Conservation (phyloP, 2,329 filamentous ascomycete genomes). For the Fusarium gaditjirri region DNA sequence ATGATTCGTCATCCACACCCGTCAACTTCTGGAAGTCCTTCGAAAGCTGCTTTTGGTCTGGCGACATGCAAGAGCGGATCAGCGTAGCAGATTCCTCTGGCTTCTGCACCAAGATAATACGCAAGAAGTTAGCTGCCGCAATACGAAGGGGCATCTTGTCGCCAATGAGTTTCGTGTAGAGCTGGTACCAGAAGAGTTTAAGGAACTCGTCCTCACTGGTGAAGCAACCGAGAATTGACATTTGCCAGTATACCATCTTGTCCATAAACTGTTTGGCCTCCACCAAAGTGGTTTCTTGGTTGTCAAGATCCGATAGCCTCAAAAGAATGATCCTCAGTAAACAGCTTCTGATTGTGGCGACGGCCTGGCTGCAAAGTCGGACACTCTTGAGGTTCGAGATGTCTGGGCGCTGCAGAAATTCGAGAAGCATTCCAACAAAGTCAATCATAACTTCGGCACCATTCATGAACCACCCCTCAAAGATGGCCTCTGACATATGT, state of each 20-base stretch:
- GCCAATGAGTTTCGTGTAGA: slow-evolving; percentile 89
- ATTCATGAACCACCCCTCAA: slow-evolving; percentile 96
- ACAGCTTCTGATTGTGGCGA: slow-evolving; percentile 78
- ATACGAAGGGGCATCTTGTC: slow-evolving; percentile 73
- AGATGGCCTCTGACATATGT: slow-evolving; percentile 89
- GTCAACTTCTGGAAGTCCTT: slow-evolving; percentile 85
- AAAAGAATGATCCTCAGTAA: slow-evolving; percentile 84
- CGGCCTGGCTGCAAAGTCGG: slow-evolving; percentile 87
- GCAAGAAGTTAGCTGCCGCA: slow-evolving; percentile 84
- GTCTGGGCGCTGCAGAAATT: slow-evolving; percentile 89
- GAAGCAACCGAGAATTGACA: slow-evolving; percentile 82
- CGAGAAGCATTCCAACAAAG: slow-evolving; percentile 84
- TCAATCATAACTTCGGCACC: slow-evolving; percentile 86
- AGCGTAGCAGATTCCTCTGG: slow-evolving; percentile 81
- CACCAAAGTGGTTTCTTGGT: slow-evolving; percentile 64
- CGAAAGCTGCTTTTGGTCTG: slow-evolving; percentile 77
- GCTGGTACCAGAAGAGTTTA: slow-evolving; percentile 88
- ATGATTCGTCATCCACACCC: slow-evolving; percentile 88
- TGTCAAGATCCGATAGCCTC: slow-evolving; percentile 84
- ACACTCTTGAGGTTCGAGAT: slow-evolving; percentile 85
- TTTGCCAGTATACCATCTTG: slow-evolving; percentile 95
- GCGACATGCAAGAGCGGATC: slow-evolving; percentile 75
- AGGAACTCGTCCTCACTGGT: slow-evolving; percentile 84
- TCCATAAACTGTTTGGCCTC: slow-evolving; percentile 79
- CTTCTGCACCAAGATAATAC: slow-evolving; percentile 94